Base-by-base conservation (phyloP, 305 asterid species). In the Euphrasia arctica region DNA sequence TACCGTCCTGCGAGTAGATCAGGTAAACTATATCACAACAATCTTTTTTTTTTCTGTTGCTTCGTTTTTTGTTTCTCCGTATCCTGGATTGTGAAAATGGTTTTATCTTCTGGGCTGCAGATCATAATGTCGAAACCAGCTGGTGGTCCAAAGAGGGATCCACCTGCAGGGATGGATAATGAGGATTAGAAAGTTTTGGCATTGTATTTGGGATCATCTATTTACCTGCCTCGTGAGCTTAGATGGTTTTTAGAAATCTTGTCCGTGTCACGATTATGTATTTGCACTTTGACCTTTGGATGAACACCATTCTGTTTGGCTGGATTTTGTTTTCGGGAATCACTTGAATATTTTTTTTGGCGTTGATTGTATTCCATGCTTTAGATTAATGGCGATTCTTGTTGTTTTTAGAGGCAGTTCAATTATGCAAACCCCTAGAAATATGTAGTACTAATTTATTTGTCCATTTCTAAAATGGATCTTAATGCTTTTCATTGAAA, bases 91-190 rank as follows among this genome's bases (percentile, higher is more conserved):
- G 31, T 29, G 68, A 5, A 32, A 48, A 59, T 22, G 43, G 5
- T 59, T 65, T 65, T 65, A 14, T 10, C 8, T 42, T 39, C 27
- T 8, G 11, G 45, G 45, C 11, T 49, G 80, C 86, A 92, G 98
- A 89, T 92, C 74, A 92, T 92, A 69, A 90, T 92, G 97, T 82
- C 98, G 63, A 92, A 90, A 77, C 98, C 96, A 54, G 97, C 98
- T 52, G 98, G 98, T 69, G 98, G 98, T 57, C 97, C 97, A 3
- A 82, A 75, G 62, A 82, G 74, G 60, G 47, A 34, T 47, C 63
- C 47, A 14, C 63, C 47, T 32, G 63, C 47, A 34, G 92, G 87
- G 51, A 80, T 78, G 82, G 84, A 83, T 54, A 54, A 54, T 58
- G 88, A 80, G 58, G 91, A 80, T 58, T 82, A 78, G 70, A 8